A percentile compares a stretch with the other conserved stretches of the same genome.
Evolutionary conservation across 2,329 filamentous ascomycete genomes (phyloP).

Genomic region (Cladosporium sp.): DNA sequence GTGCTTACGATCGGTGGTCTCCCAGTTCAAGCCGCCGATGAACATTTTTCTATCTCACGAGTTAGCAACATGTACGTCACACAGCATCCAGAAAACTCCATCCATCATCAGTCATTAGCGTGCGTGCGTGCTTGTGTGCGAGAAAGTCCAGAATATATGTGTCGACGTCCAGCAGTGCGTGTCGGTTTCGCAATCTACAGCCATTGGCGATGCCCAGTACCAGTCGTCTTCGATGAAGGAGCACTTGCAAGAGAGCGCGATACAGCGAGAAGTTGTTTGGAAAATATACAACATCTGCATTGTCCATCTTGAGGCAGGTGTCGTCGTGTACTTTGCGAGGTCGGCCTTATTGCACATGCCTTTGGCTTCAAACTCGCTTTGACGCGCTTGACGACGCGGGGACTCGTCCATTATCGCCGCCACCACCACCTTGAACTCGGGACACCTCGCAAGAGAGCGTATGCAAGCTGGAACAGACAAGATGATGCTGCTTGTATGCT

Average conservation of each 20-base stretch:
- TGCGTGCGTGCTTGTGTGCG: slow-evolving; percentile 16
- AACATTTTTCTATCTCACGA: slow-evolving; percentile 87
- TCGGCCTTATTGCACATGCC: not conserved
- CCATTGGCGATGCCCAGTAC: not conserved
- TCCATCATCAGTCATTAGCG: slow-evolving; percentile 7
- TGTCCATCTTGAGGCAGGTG: not conserved
- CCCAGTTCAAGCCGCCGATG: slow-evolving; percentile 97
- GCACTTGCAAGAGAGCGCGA: not conserved
- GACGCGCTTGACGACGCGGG: not conserved
- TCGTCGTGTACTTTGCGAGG: not conserved
- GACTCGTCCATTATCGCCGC: not conserved
- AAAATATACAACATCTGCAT: not conserved
- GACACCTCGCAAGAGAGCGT: slow-evolving; percentile 2
- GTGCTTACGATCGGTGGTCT: slow-evolving; percentile 90
- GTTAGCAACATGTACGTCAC: slow-evolving; percentile 1
- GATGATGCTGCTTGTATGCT: slow-evolving; percentile 20
- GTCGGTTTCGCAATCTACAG: not conserved
- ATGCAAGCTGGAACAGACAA: slow-evolving; percentile 20
- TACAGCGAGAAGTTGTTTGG: not conserved
- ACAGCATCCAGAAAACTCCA: not conserved
- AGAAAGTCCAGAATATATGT: not conserved
- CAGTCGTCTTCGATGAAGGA: not conserved
- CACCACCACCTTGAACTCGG: slow-evolving; percentile 2
- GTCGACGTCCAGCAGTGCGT: not conserved
- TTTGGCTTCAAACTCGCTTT: not conserved